Conservation (phyloP, 768 basidiomycete species). For the Lentinula raphanica region DNA sequence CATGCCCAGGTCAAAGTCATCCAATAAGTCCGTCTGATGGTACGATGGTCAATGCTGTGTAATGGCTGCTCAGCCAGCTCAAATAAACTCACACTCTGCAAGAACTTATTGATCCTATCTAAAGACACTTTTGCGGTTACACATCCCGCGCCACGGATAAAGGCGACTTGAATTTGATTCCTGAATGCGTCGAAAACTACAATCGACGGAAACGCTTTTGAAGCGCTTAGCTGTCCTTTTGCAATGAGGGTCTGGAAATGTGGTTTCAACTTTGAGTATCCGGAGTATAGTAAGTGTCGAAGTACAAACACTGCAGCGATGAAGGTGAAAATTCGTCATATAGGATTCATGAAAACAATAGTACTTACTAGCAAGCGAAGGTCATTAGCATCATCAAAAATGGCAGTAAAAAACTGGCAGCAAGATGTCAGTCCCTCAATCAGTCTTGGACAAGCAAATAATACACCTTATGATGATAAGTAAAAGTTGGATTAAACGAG, state of each 20-base stretch:
- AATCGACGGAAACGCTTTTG: constrained; percentile 24
- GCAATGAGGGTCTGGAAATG: constrained; percentile 6
- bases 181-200: constrained; percentile 43
- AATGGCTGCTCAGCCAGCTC: background rate
- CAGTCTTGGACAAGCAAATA: background rate
- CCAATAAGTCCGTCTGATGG: constrained; percentile 42
- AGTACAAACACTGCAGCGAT: background rate
- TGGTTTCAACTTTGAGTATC: background rate
- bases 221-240: constrained; percentile 6
- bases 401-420: constrained; percentile 50
- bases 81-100: constrained; percentile 27
- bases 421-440: background rate
- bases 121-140: constrained; percentile 56
- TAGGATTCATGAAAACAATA: background rate
- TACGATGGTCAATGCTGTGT: background rate
- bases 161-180: constrained; percentile 4
- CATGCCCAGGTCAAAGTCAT: constrained; percentile 28
- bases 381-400: constrained; percentile 61
- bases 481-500: constrained; percentile 44
- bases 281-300: background rate
- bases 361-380: constrained; percentile 51
- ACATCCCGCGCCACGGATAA: constrained; percentile 5
- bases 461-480: constrained; percentile 38
- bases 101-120: constrained; percentile 43
- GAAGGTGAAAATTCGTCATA: too few relatives aligned